Percentiles rank a stretch among this genome's conserved stretches.
Conservation (phyloP, 2,329 filamentous ascomycete species). For the Eurotiales sp. region DNA sequence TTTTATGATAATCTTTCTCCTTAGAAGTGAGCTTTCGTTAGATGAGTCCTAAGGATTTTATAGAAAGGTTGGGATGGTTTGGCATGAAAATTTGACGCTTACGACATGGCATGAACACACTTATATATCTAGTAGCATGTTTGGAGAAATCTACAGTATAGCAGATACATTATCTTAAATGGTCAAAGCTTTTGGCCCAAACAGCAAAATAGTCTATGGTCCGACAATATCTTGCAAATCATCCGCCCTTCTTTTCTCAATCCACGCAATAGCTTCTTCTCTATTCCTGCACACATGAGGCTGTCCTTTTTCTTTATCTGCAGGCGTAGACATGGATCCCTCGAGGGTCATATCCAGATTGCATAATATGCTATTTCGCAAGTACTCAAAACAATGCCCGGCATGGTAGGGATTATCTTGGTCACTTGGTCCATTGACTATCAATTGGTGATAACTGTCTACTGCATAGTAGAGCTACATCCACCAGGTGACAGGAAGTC, state of each 20-base stretch:
- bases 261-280: conserved; percentile 9
- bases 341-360: conserved; percentile 12
- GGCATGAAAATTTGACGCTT: too few species aligned
- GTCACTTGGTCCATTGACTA: conserved; percentile 6
- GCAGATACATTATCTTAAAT: too few species aligned
- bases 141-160: too few species aligned
- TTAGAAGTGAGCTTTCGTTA: too few species aligned
- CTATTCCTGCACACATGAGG: conserved; percentile 10
- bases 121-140: too few species aligned
- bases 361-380: conserved; percentile 11
- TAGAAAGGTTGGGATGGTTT: too few species aligned
- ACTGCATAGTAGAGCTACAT: conserved; percentile 9
- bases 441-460: conserved; percentile 8
- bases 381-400: conserved; percentile 9
- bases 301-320: conserved; percentile 7
- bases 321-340: conserved; percentile 12
- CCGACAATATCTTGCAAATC: conserved; percentile 13
- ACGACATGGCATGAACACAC: too few species aligned
- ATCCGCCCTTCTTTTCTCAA: conserved; percentile 11
- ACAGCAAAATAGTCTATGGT: too few species aligned
- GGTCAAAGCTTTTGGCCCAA: too few species aligned
- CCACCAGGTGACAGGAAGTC: not conserved
- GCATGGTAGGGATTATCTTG: conserved; percentile 9
- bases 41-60: too few species aligned
- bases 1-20: too few species aligned